Percentiles rank a stretch among this genome's conserved stretches.
phyloP scores from a whole-genome alignment of 1,139 yeast species.

The Nadsonia commutata region DNA sequence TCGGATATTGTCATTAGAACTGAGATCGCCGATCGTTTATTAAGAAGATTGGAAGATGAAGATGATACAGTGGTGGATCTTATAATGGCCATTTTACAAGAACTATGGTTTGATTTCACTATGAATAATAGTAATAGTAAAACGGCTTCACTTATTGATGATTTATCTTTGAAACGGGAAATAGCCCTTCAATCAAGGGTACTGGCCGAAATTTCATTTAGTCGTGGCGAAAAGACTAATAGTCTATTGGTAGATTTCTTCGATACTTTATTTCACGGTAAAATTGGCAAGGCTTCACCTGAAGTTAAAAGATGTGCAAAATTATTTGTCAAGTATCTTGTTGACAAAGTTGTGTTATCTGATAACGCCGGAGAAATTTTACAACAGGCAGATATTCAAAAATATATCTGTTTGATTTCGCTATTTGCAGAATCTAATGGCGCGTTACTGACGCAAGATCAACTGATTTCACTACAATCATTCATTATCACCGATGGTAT shows the following conservation, averaged over 20 bases:
- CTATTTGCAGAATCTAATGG: conserved; percentile 37
- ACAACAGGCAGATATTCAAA: conserved; percentile 18
- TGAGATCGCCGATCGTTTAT: conserved; percentile 34
- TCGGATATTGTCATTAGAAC: conserved; percentile 24
- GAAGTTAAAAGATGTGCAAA: conserved; percentile 7
- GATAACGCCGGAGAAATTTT: conserved; percentile 12
- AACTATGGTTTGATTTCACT: conserved; percentile 18
- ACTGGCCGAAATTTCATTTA: background rate
- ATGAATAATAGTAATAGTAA: too few species aligned
- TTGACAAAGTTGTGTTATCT: conserved; percentile 12
- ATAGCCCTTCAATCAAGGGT: background rate
- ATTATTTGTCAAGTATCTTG: conserved; percentile 7
- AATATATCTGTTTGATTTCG: conserved; percentile 35
- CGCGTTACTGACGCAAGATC: conserved; percentile 44
- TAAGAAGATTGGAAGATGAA: conserved; percentile 51
- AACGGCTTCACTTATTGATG: background rate
- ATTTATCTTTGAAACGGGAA: background rate
- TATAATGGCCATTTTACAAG: conserved; percentile 29
- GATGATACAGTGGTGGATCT: conserved; percentile 41
- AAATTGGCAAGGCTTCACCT: conserved; percentile 11
- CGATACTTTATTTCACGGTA: conserved; percentile 8
- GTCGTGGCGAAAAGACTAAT: background rate
- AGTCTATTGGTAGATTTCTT: conserved; percentile 7
- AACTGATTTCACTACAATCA: conserved; percentile 46
- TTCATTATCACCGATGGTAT: conserved; percentile 35